Percentiles rank a stretch among this genome's conserved stretches.
Evolutionary conservation across 768 basidiomycete species (phyloP).

Genomic region (Tulasnella sp.): DNA sequence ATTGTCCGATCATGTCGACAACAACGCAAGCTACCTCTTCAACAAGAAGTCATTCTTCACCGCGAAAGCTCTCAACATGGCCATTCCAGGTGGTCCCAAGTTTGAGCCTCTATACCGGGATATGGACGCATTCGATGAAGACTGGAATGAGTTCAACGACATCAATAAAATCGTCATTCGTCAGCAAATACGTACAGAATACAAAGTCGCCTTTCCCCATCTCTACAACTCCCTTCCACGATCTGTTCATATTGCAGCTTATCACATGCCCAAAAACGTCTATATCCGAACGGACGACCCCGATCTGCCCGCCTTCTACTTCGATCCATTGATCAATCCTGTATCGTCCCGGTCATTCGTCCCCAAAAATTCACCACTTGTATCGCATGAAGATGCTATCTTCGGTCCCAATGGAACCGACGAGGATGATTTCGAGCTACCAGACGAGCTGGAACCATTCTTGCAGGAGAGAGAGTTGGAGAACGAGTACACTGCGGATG

Average conservation of each 20-base stretch:
- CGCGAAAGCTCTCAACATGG: slow-evolving; percentile 92
- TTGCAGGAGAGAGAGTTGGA: slow-evolving; percentile 64
- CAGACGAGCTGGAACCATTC: slow-evolving; percentile 67
- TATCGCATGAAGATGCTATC: slow-evolving; percentile 83
- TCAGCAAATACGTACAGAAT: slow-evolving; percentile 95
- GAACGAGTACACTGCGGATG: slow-evolving; percentile 87
- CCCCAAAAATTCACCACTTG: slow-evolving; percentile 66
- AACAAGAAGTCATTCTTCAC: slow-evolving; percentile 98
- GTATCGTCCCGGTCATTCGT: slow-evolving; percentile 80
- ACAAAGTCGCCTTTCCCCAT: slow-evolving; percentile 98
- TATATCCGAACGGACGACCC: slow-evolving; percentile 99
- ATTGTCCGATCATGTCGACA: slow-evolving; percentile 84
- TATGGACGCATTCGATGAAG: slow-evolving; percentile 95
- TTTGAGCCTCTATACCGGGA: slow-evolving; percentile 96
- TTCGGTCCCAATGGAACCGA: slow-evolving; percentile 81
- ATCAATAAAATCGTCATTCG: slow-evolving; percentile 99
- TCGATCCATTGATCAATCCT: slow-evolving; percentile 96
- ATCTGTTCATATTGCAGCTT: slow-evolving; percentile 80
- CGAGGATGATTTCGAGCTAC: slow-evolving; percentile 78
- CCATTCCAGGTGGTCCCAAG: slow-evolving; percentile 95
- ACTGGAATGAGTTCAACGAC: slow-evolving; percentile 99
- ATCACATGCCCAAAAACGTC: slow-evolving; percentile 91
- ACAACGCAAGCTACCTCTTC: slow-evolving; percentile 84
- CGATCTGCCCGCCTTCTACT: slow-evolving; percentile 98
- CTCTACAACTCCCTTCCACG: slow-evolving; percentile 96